Percentiles rank a stretch among this genome's conserved stretches.
These are phyloP conservation scores for Pichia thaimueangensis DNA, from an alignment of 805 yeast genomes.

Conservation along the genomic window DNA sequence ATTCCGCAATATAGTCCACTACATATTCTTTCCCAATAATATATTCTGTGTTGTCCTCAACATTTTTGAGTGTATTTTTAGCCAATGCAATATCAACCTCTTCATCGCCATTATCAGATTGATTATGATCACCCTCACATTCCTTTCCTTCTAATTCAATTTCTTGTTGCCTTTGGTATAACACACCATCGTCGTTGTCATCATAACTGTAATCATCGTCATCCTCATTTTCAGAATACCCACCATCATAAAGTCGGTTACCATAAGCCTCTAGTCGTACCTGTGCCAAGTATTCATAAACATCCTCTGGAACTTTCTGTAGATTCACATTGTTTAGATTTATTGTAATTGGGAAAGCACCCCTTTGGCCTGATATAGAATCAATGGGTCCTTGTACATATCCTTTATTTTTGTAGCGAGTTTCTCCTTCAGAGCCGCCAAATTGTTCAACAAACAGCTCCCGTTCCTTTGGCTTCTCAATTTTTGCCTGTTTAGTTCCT, in stretches of 20 bases:
- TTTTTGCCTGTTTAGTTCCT: neutral
- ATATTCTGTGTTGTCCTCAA: no score
- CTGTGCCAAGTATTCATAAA: slow-evolving; percentile 28
- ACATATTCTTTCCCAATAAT: neutral
- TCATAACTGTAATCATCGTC: slow-evolving; percentile 6
- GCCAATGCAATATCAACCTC: no score
- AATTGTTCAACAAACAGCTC: neutral
- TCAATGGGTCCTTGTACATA: slow-evolving; percentile 30
- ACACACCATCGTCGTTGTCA: no score
- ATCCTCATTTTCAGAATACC: neutral
- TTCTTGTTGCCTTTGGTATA: no score
- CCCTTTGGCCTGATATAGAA: slow-evolving; percentile 31
- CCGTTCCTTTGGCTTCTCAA: neutral
- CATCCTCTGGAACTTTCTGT: slow-evolving; percentile 19
- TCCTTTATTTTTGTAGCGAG: neutral
- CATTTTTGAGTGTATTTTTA: no score
- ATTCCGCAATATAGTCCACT: slow-evolving; percentile 16
- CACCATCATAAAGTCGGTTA: no score
- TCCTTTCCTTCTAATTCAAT: no score
- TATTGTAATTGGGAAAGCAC: slow-evolving; percentile 30
- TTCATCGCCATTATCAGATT: no score
- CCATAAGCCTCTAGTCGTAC: slow-evolving; percentile 28
- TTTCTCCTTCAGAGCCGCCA: neutral
- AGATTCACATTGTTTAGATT: slow-evolving; percentile 17
- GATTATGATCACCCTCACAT: no score